Evolutionary conservation across 176 grass and related monocot genomes (phyloP).

Genomic region (Tillandsia leiboldiana): DNA sequence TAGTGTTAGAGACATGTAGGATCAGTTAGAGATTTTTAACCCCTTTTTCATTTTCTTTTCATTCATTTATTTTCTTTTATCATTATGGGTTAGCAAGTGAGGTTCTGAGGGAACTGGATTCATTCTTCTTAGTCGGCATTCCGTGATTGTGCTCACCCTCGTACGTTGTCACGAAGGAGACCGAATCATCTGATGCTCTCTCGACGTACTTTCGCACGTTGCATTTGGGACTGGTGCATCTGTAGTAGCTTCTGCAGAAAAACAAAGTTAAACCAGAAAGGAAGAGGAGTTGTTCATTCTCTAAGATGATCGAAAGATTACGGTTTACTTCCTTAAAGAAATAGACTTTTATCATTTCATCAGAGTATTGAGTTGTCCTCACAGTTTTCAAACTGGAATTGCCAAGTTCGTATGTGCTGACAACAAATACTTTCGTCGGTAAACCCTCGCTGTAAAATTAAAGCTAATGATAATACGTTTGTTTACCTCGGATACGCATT

Average conservation of each 20-base stretch:
- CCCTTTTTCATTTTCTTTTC: neutral
- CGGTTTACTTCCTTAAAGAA: neutral
- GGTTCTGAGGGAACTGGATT: neutral
- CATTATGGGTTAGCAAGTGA: neutral
- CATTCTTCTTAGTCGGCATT: conserved; percentile 16
- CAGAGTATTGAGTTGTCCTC: no score
- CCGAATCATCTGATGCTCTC: conserved; percentile 32
- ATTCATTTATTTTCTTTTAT: neutral
- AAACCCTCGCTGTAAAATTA: neutral
- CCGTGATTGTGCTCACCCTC: conserved; percentile 52
- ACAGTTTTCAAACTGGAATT: neutral
- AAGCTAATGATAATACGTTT: neutral
- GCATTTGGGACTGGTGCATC: conserved; percentile 39
- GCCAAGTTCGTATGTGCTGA: neutral
- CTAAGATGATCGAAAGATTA: neutral
- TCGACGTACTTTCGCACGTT: conserved; percentile 43
- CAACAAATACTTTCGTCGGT: neutral
- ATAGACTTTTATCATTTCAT: no score
- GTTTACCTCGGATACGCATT: conserved; percentile 45
- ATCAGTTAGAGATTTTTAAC: no score
- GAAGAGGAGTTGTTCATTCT: neutral
- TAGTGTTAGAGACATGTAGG: neutral
- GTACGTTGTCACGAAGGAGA: conserved; percentile 38
- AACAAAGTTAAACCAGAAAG: neutral
- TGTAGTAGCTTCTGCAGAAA: conserved; percentile 41